Base-by-base conservation (phyloP, 345 rosid species). In the Syzygium jambos region DNA sequence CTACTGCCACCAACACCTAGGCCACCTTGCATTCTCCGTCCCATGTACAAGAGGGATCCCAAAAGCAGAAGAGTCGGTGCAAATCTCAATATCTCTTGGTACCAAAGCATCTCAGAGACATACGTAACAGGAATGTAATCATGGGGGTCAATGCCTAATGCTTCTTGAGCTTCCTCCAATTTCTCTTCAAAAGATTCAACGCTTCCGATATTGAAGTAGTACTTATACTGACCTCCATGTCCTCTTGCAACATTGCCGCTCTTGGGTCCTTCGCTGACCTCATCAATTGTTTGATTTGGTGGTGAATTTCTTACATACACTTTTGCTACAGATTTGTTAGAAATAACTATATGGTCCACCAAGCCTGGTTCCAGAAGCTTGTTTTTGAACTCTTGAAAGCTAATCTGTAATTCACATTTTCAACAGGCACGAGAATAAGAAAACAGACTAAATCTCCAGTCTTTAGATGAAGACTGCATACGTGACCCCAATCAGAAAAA, bases 351-450 rank as follows among this genome's bases (percentile, higher is more conserved):
- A 91, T 89, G 98, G 93, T 98, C 99, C 86, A 98, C 99, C 89
- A 96, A 68, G 88, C 98, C 99, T 51, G 96, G 98, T 90, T 96
- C 98, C n/a, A 98, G 96, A 78, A 96, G 95, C 94, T 95, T 95
- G 93, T 96, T 96, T 85, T 94, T 95, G 93, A 96, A 96, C 92
- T 96, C 99, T 87, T 98, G 99, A 93, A 98, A 98, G 86, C 98
- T 96, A 89, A 98, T 95, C 99, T 98, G 96, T 78, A 56, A 88
- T 89, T 38, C 2, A 56, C 56, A 23, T 52, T 41, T 84, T 55
- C 29, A 51, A 41, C 29, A 86, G 82, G 54, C 85, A 52, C 29
- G 9, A 85, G 82, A 41, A 23, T 29, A 84, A 84, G 56, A 52
- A 84, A 84, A 84, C 49, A 73, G 49, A 22, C 82, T 10, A 38